Percentiles rank a stretch among this genome's conserved stretches.
These are phyloP conservation scores for Cucurbita pepo DNA, from an alignment of 306 rosid species.

Conservation along the genomic window DNA sequence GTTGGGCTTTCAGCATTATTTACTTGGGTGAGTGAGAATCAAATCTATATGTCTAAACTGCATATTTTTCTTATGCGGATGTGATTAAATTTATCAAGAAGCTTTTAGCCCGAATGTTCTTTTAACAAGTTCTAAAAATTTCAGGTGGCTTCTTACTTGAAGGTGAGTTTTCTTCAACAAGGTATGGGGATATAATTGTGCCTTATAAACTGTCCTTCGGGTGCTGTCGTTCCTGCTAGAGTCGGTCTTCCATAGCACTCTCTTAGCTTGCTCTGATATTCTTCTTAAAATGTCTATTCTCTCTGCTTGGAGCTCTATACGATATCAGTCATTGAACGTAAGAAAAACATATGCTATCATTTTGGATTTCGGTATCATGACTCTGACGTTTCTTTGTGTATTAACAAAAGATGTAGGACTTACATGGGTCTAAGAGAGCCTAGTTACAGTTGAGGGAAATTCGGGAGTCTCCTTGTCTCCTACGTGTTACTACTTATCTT, in stretches of 20 bases:
- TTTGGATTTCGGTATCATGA: background rate
- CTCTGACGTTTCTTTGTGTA: background rate
- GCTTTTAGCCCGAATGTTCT: background rate
- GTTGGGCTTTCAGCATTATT: slow-evolving; percentile 87
- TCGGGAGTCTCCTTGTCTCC: background rate
- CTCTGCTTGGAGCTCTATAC: background rate
- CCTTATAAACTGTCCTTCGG: background rate
- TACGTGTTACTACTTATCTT: background rate
- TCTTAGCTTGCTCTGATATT: no score
- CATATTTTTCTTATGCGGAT: background rate
- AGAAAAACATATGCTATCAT: background rate
- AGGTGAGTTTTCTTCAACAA: slow-evolving; percentile 47
- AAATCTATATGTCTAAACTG: background rate
- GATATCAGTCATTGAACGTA: background rate
- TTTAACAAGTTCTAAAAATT: slow-evolving; percentile 26
- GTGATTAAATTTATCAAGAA: background rate
- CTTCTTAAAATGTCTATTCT: background rate
- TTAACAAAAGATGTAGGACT: background rate
- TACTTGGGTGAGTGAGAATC: slow-evolving; percentile 83
- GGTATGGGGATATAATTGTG: slow-evolving; percentile 13
- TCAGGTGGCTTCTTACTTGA: slow-evolving; percentile 60
- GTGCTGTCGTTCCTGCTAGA: background rate
- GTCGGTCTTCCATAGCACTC: background rate
- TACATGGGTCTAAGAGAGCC: background rate
- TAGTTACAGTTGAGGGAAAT: background rate